phyloP scores from a whole-genome alignment of 2,329 filamentous ascomycete species.

The Fusarium fracticaudum region DNA sequence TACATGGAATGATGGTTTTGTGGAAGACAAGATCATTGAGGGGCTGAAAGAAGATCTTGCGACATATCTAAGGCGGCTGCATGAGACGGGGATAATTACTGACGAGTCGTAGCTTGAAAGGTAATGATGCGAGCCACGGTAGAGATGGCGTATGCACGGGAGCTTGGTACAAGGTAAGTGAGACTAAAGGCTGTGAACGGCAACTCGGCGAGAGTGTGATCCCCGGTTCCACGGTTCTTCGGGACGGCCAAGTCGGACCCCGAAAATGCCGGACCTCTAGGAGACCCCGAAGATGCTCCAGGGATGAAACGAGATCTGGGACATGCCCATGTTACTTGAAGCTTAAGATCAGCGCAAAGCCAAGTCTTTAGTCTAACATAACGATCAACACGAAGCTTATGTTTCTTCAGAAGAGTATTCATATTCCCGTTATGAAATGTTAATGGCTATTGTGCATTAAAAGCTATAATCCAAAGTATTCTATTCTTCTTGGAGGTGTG shows the following conservation, averaged over 20 bases:
- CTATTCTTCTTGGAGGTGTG: slow-evolving; percentile 22
- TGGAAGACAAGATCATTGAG: slow-evolving; percentile 52
- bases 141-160: neutral
- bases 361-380: neutral
- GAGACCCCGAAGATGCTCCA: neutral
- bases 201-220: neutral
- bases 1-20: slow-evolving; percentile 59
- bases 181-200: neutral
- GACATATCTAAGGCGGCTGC: slow-evolving; percentile 18
- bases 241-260: neutral
- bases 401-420: neutral
- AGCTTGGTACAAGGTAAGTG: neutral
- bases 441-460: slow-evolving; percentile 28
- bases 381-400: neutral
- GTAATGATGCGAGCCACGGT: neutral
- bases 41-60: slow-evolving; percentile 51
- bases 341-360: neutral
- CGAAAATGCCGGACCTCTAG: neutral
- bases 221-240: neutral
- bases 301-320: neutral
- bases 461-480: slow-evolving; percentile 32
- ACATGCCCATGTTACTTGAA: neutral
- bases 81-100: slow-evolving; percentile 39
- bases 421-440: neutral
- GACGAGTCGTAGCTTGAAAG: neutral